Base-by-base conservation (phyloP, 768 basidiomycete genomes). In the Auricularia sp. region DNA sequence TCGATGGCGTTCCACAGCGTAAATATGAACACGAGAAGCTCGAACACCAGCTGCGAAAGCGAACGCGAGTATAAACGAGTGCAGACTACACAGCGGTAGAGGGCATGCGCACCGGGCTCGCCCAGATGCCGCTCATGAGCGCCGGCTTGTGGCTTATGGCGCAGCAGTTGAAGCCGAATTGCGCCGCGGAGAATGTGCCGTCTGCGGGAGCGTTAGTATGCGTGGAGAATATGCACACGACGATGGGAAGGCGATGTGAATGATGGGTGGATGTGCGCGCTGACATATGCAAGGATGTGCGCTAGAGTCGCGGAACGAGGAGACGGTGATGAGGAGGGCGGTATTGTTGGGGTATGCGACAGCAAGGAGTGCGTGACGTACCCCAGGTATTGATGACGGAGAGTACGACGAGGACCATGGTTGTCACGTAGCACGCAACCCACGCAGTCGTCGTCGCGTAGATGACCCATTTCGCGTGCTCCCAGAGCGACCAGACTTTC, bases 1-100 rank as follows among this genome's bases (percentile, higher is more conserved):
- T 74, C 74, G 21, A 77, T 64, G 1, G 77, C 77, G 65, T 77
- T 77, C 62, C 74, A 74, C 36, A 69, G 66, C 1, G 71, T 74
- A 11, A 73, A 71, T 10, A 68, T 35, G 7, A 79, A 67, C 2
- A 78, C 75, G 47, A 72, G 61, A 16, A 74, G 21, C 64, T 77
- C 78, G 61, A 77, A 77, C 12, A 72, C 61, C 65, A 77, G 67
- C 77, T 78, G 65, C 29, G 21, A 34, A 59, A 10, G 29, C 29
- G 58, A n/a, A 23, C 29, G 29, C 29, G 2, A 29, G 29, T 29
- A 29, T 29, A 1, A 29, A 29, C 16, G 10, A 43, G 21, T 10
- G n/a, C 16, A 12, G 10, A 44, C 3, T 18, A 44, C 43, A 44
- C 0, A 1, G 18, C 0, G 1, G 43, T 18, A 44, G 0, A 44